A percentile compares a stretch with the other conserved stretches of the same genome.
phyloP scores from a whole-genome alignment of 768 basidiomycete genomes.

The Galerina marginata region DNA sequence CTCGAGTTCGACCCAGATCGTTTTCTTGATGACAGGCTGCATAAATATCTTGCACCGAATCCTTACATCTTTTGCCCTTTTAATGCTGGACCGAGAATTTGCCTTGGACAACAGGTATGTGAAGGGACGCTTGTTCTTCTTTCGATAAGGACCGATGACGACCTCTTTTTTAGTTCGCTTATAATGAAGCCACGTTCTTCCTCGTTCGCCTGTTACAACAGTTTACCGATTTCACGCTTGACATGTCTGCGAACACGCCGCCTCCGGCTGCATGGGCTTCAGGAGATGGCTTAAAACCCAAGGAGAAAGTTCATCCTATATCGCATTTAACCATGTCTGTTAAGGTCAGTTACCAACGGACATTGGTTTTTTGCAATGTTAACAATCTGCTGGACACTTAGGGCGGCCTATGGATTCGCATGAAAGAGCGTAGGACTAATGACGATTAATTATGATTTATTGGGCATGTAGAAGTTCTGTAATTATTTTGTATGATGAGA shows the following conservation, averaged over 20 bases:
- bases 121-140: background rate
- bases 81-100: constrained; percentile 71
- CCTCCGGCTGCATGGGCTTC: constrained; percentile 32
- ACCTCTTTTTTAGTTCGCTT: constrained; percentile 54
- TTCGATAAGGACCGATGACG: too few relatives aligned
- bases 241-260: constrained; percentile 8
- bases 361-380: background rate
- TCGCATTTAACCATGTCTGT: constrained; percentile 50
- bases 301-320: constrained; percentile 46
- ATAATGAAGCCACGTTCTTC: constrained; percentile 68
- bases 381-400: constrained; percentile 11
- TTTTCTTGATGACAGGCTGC: constrained; percentile 62
- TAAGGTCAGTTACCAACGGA: constrained; percentile 31
- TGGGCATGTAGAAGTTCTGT: too few relatives aligned
- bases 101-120: constrained; percentile 48
- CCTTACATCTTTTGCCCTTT: constrained; percentile 76
- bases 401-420: constrained; percentile 52
- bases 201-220: constrained; percentile 56
- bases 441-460: background rate
- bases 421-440: constrained; percentile 22
- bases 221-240: constrained; percentile 37
- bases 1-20: constrained; percentile 68
- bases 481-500: too few relatives aligned
- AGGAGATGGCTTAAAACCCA: constrained; percentile 33
- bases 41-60: constrained; percentile 58